Conservation (phyloP, 148 eudicot species). For the Vaccinium corymbosum region DNA sequence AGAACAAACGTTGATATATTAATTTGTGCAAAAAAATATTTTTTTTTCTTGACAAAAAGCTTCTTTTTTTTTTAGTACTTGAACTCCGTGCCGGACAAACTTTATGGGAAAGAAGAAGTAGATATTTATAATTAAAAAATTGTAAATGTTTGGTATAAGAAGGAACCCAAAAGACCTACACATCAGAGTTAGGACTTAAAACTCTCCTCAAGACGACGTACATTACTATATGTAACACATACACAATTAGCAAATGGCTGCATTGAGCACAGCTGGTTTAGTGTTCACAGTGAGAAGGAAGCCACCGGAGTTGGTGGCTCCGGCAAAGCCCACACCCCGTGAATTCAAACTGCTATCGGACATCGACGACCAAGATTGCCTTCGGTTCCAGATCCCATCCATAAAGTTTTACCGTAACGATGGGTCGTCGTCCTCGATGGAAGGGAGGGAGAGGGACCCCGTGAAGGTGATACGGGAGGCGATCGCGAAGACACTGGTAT, state of each 20-base stretch:
- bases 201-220: too few species aligned
- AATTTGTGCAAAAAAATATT: too few species aligned
- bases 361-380: slow-evolving; percentile 26
- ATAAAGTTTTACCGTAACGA: slow-evolving; percentile 15
- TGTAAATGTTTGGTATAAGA: too few species aligned
- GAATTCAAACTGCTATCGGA: slow-evolving; percentile 22
- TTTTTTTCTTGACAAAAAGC: too few species aligned
- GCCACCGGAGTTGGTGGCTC: slow-evolving; percentile 15
- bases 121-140: too few species aligned
- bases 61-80: too few species aligned
- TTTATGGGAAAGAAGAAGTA: too few species aligned
- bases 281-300: slow-evolving; percentile 14
- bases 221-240: background rate
- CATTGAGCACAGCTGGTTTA: background rate
- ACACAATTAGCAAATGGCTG: background rate
- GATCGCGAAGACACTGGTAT: slow-evolving; percentile 15
- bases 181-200: too few species aligned
- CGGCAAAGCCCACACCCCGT: slow-evolving; percentile 20
- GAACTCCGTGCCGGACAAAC: too few species aligned
- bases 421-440: background rate
- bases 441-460: slow-evolving; percentile 10
- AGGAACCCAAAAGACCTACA: too few species aligned
- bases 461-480: slow-evolving; percentile 24
- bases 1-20: too few species aligned
- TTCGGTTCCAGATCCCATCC: slow-evolving; percentile 26